These are phyloP conservation scores for Eutrema japonicum DNA, from an alignment of 345 rosid genomes.

Conservation along the genomic window DNA sequence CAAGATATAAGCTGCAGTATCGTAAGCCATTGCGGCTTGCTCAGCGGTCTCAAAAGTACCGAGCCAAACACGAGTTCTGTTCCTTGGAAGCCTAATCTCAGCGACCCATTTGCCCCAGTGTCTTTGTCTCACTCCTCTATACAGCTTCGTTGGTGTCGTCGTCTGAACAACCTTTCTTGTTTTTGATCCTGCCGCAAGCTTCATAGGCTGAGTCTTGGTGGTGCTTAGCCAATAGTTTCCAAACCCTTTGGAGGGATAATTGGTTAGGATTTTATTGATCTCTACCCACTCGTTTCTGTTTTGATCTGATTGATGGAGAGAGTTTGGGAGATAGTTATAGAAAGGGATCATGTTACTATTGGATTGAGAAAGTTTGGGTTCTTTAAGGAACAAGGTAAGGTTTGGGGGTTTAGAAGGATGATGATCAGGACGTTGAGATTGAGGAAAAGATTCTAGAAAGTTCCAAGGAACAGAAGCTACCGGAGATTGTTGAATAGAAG, in stretches of 20 bases:
- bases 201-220: conserved; percentile 75
- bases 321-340: conserved; percentile 40
- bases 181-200: conserved; percentile 41
- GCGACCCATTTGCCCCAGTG: conserved; percentile 99
- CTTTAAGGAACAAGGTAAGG: conserved; percentile 62
- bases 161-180: conserved; percentile 42
- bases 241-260: conserved; percentile 48
- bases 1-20: conserved; percentile 85
- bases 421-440: conserved; percentile 36
- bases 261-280: conserved; percentile 45
- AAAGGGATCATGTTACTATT: conserved; percentile 27
- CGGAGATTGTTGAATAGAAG: conserved; percentile 33
- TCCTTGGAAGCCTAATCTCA: conserved; percentile 89
- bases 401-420: conserved; percentile 54
- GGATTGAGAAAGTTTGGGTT: conserved; percentile 48
- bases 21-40: conserved; percentile 92
- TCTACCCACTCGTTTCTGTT: conserved; percentile 54
- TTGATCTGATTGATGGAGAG: conserved; percentile 29
- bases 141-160: conserved; percentile 62
- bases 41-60: conserved; percentile 95
- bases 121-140: conserved; percentile 92
- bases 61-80: conserved; percentile 94
- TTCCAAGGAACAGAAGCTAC: conserved; percentile 43
- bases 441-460: conserved; percentile 42
- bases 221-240: conserved; percentile 61